These are phyloP conservation scores for Cercospora sp. DNA, from an alignment of 2,329 filamentous ascomycete species.

Conservation along the genomic window DNA sequence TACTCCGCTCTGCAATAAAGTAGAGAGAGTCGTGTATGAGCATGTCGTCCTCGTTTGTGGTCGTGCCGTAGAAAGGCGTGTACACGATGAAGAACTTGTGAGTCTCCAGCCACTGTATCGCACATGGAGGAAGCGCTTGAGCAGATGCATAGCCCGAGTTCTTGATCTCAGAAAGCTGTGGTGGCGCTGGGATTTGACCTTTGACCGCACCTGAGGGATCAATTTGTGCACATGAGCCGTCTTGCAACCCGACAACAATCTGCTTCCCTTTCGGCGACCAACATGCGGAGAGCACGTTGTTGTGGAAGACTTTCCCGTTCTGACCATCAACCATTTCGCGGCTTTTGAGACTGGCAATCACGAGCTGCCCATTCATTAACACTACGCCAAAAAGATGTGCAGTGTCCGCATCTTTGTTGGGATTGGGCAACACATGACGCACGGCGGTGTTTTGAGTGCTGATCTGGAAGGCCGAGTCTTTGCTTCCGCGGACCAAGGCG, in stretches of 20 bases:
- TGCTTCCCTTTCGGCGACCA: slow-evolving; percentile 97
- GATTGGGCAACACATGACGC: slow-evolving; percentile 76
- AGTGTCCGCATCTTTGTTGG: slow-evolving; percentile 61
- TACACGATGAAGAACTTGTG: slow-evolving; percentile 68
- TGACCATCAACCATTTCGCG: slow-evolving; percentile 58
- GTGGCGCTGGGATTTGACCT: slow-evolving; percentile 75
- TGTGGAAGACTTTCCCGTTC: slow-evolving; percentile 65
- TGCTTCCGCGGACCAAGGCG: slow-evolving; percentile 64
- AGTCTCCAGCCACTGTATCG: slow-evolving; percentile 81
- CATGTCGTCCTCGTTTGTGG: slow-evolving; percentile 20
- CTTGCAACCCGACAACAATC: slow-evolving; percentile 77
- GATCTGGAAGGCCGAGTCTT: slow-evolving; percentile 71
- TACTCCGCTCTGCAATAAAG: slow-evolving; percentile 72
- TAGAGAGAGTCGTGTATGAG: slow-evolving; percentile 63
- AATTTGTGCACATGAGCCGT: slow-evolving; percentile 81
- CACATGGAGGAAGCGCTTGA: slow-evolving; percentile 39
- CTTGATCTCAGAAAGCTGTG: slow-evolving; percentile 53
- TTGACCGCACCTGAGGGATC: slow-evolving; percentile 76
- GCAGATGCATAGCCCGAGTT: slow-evolving; percentile 44
- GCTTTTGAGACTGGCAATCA: slow-evolving; percentile 78
- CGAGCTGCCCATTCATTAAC: slow-evolving; percentile 74
- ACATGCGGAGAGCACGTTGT: slow-evolving; percentile 76
- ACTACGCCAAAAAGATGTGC: slow-evolving; percentile 75
- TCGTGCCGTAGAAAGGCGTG: slow-evolving; percentile 52
- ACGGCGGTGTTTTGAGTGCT: slow-evolving; percentile 73